Evolutionary conservation across 2,329 filamentous ascomycete genomes (phyloP), one percentile per base, ranked within the genome.

Genomic region (Ophiostoma angusticollis): DNA sequence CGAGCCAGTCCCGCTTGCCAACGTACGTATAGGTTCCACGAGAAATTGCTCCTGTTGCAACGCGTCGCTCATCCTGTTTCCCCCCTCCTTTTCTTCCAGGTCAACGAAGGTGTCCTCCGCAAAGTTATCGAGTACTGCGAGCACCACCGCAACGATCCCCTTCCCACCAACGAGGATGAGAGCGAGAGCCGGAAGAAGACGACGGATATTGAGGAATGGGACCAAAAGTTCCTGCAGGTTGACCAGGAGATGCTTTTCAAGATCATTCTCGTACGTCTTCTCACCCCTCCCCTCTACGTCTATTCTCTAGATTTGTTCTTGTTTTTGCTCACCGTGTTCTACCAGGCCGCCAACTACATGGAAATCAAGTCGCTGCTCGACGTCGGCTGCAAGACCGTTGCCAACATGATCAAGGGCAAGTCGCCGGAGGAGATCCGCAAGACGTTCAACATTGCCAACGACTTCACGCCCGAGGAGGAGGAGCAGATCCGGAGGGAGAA

Each of bases 401-500:
- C 91, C 46, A 98, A 98, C 67, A 98, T 98, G 91, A 98, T 98
- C 72, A 98, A 98, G 82, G 91, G 91, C 66, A 98, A 98, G 73
- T 94, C 86, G 0, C 91, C 91, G 3, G 91, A 98, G 60, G 91
- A 98, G 68, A 98, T 98, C 54, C 84, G 91, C 37, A 98, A 96
- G 73, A 98, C 91, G 0, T 98, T 98, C 70, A 98, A 98, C 67
- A 98, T 98, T 55, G 91, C 93, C 55, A 98, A 98, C 54, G 91
- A 98, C 61, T 98, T 98, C 66, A 96, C 91, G 0, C 85, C 89
- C 3, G 91, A 98, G 63, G 91, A 98, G 66, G 91, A 98, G 63
- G 91, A 98, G 58, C 91, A 98, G 72, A 98, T 91, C 48, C 80
- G 84, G 41, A 76, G 84, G 4, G 84, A 91, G 69, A 91, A 91